A percentile compares a stretch with the other conserved stretches of the same genome.
phyloP scores from a whole-genome alignment of 202 grass and related monocot genomes.

The Setaria viridis region DNA sequence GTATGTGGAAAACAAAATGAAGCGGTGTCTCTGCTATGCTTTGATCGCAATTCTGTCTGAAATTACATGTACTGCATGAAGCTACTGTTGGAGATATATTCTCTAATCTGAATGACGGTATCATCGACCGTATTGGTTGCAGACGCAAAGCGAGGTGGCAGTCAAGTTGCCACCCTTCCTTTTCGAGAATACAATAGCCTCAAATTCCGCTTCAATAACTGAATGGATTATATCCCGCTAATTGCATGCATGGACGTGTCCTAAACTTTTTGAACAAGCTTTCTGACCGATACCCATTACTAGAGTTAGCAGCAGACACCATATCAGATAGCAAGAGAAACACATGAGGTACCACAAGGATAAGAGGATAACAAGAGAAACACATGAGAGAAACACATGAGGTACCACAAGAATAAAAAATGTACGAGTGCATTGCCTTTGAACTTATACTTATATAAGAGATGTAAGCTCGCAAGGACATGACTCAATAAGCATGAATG shows the following conservation, averaged over 20 bases:
- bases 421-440: no score
- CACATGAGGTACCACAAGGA: no score
- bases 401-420: no score
- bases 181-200: neutral
- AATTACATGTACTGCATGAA: neutral
- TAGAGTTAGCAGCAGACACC: neutral
- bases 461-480: no score
- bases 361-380: no score
- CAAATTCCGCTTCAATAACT: neutral
- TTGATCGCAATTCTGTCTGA: constrained; percentile 31
- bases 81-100: constrained; percentile 15
- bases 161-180: neutral
- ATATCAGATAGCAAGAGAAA: no score
- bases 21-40: constrained; percentile 3
- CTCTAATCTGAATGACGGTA: neutral
- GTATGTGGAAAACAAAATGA: neutral
- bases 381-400: no score
- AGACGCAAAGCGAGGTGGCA: neutral
- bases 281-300: neutral
- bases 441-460: no score
- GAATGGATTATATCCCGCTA: no score
- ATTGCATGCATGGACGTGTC: neutral
- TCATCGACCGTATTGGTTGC: neutral
- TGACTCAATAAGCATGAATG: no score
- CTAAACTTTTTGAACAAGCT: neutral